Evolutionary conservation across 805 yeast species (phyloP), one percentile per base, ranked within the genome.

Genomic region (Metschnikowia drakensbergensis): DNA sequence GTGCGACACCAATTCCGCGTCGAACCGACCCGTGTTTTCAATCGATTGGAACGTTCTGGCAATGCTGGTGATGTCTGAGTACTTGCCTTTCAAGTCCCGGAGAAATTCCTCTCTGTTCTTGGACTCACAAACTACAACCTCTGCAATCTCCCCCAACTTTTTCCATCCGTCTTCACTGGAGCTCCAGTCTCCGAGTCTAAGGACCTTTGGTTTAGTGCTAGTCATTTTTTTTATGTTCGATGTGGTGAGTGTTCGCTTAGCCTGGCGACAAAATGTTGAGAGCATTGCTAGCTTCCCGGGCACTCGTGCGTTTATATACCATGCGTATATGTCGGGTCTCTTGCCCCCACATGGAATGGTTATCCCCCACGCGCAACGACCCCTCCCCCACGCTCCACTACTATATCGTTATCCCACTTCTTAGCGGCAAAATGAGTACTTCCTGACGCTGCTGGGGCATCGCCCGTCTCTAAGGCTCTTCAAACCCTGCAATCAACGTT

Each of bases 1-100:
- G 27, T 74, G 72, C 7, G 64, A 54, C 22, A 80, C 74, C 53
- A 85, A 61, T 55, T 85, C 90, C 42, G 70, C 76, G 60, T 85
- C 90, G 53, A 85, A 81, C 39, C 80, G 65, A 1, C 91, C 91
- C 3, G 88, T 83, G 43, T 71, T 66, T 6, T 54, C 53, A 8
- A 74, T 72, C 51, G 83, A 75, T 4, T 64, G 71, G 49, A 77
- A 82, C 1, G 89, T 82, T 54, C 90, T 72, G 42, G 70, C 67
- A 47, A 76, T 72, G 37, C 65, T 66, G 32, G 67, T 66, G 31
- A 76, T 60, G 40, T 73, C 77, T 37, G 61, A 59, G 59, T 77
- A 78, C 58, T 76, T 77, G 3, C 65, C 61, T 49, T 69, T 62
- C 58, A 76, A 65, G 52, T 76, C 81, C 30, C 51, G 22, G 50